A percentile compares a stretch with the other conserved stretches of the same genome.
These are phyloP conservation scores for Chenopodium suecicum DNA, from an alignment of 148 eudicot genomes.

Conservation along the genomic window DNA sequence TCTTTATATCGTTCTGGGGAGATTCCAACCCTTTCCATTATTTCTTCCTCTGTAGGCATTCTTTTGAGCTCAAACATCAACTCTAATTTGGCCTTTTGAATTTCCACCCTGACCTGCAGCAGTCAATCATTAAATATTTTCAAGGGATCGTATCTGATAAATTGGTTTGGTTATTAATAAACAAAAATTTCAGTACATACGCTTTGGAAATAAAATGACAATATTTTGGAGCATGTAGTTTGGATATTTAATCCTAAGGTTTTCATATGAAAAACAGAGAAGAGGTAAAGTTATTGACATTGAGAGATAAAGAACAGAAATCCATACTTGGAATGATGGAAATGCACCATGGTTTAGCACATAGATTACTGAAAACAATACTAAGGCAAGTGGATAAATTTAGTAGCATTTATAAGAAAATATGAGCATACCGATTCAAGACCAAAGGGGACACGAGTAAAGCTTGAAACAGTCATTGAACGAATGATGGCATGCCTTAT, in stretches of 20 bases:
- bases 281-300: neutral
- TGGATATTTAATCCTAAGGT: neutral
- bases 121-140: neutral
- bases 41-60: constrained; percentile 77
- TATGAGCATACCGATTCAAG: constrained; percentile 76
- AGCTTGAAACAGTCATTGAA: constrained; percentile 86
- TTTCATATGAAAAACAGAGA: neutral
- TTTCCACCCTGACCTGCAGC: constrained; percentile 74
- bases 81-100: constrained; percentile 68
- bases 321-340: neutral
- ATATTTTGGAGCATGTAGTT: neutral
- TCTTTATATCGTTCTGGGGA: constrained; percentile 72
- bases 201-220: neutral
- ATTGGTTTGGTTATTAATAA: neutral
- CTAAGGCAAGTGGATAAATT: neutral
- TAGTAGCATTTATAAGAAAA: neutral
- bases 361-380: neutral
- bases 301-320: neutral
- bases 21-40: constrained; percentile 56
- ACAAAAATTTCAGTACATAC: neutral
- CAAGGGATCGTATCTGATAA: neutral
- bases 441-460: constrained; percentile 86
- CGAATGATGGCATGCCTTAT: constrained; percentile 86
- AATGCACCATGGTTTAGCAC: neutral
- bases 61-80: constrained; percentile 65